Evolutionary conservation across 345 rosid species (phyloP).

Genomic region (Limnanthes douglasii): DNA sequence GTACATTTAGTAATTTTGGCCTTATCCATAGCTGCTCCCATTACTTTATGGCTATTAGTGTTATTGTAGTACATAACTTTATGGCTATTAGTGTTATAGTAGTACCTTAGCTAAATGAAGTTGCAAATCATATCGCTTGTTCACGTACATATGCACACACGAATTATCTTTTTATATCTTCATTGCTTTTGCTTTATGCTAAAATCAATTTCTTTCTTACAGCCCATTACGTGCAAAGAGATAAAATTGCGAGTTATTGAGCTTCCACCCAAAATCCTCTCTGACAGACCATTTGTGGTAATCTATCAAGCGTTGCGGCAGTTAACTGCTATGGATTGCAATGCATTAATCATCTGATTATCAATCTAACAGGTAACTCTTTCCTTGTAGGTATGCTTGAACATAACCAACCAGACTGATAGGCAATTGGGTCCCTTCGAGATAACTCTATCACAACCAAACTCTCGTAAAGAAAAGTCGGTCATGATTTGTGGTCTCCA

Average conservation of each 20-base stretch:
- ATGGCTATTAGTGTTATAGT: too few relatives aligned
- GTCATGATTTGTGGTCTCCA: constrained; percentile 58
- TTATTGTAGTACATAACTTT: too few relatives aligned
- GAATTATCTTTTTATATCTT: not conserved
- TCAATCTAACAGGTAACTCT: constrained; percentile 5
- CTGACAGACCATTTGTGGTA: constrained; percentile 44
- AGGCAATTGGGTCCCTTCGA: constrained; percentile 49
- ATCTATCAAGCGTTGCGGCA: constrained; percentile 1
- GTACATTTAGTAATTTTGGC: too few relatives aligned
- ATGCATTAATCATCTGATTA: constrained; percentile 1
- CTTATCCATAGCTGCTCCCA: too few relatives aligned
- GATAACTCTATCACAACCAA: constrained; percentile 31
- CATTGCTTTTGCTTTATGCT: not conserved
- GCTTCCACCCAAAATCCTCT: constrained; percentile 28
- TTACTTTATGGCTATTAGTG: too few relatives aligned
- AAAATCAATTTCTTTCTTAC: constrained; percentile 3
- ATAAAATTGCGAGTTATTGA: constrained; percentile 36
- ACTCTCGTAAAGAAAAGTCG: constrained; percentile 27
- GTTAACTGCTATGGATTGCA: too few relatives aligned
- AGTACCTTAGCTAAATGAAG: too few relatives aligned
- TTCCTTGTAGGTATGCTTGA: constrained; percentile 35
- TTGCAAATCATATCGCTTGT: too few relatives aligned
- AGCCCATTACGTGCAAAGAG: constrained; percentile 37
- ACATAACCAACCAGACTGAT: constrained; percentile 42
- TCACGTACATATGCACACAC: not conserved